Conservation (phyloP, 768 basidiomycete genomes). For the Sarcodon aspratus region DNA sequence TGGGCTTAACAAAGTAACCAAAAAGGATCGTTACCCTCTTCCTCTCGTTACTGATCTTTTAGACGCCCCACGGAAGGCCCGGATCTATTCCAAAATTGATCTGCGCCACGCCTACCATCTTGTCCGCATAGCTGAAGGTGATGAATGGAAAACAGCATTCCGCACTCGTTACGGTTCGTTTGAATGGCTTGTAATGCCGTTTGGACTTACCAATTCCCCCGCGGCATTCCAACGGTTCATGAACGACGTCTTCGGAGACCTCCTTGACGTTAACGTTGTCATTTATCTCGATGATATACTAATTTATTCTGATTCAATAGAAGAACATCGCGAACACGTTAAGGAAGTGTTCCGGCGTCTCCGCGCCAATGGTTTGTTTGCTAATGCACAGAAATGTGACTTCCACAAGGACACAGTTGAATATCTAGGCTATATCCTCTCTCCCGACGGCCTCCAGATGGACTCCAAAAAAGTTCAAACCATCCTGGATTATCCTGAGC, state of each 20-base stretch:
- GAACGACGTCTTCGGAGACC: constrained; percentile 7
- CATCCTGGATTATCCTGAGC: constrained; percentile 18
- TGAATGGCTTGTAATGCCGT: constrained; percentile 23
- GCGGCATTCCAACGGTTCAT: constrained; percentile 8
- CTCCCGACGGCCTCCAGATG: constrained; percentile 22
- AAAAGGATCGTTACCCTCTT: constrained; percentile 22
- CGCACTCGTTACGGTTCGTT: constrained; percentile 23
- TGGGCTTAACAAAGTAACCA: constrained; percentile 20
- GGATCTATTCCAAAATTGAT: constrained; percentile 26
- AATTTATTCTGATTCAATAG: constrained; percentile 6
- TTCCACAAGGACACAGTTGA: constrained; percentile 25
- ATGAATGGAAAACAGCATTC: constrained; percentile 30
- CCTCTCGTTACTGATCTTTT: constrained; percentile 21
- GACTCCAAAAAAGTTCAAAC: constrained; percentile 26
- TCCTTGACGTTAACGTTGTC: constrained; percentile 4
- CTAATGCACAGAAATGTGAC: constrained; percentile 20
- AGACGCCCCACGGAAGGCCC: constrained; percentile 12
- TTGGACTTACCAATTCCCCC: constrained; percentile 15
- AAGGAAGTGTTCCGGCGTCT: constrained; percentile 12
- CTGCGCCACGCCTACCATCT: constrained; percentile 29
- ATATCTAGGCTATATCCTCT: constrained; percentile 30
- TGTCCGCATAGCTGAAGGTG: constrained; percentile 23
- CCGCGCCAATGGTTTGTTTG: constrained; percentile 17
- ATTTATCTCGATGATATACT: constrained; percentile 8
- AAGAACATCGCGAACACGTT: constrained; percentile 9